phyloP scores from a whole-genome alignment of 192 early-diverging fungal species.

The Spizellomyces punctatus region DNA sequence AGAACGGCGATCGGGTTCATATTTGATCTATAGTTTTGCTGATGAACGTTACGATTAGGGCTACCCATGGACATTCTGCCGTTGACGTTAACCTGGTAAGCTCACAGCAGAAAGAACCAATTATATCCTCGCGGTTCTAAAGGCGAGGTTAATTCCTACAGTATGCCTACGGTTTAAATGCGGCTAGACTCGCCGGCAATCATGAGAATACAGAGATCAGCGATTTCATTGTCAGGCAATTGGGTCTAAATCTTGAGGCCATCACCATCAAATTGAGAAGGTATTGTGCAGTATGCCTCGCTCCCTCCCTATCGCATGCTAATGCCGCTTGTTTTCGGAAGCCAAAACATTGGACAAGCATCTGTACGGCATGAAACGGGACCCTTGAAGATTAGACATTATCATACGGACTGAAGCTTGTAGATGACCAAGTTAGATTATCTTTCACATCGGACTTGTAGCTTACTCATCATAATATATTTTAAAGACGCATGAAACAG shows the following conservation, averaged over 20 bases:
- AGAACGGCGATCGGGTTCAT: too few relatives aligned
- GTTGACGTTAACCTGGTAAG: constrained; percentile 87
- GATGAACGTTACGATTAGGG: background rate
- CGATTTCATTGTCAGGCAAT: constrained; percentile 59
- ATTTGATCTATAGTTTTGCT: too few relatives aligned
- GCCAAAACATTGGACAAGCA: too few relatives aligned
- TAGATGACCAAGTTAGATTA: background rate
- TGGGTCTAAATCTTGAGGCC: constrained; percentile 43
- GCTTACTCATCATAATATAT: background rate
- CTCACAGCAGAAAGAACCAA: background rate
- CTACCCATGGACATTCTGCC: constrained; percentile 91
- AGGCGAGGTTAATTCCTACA: background rate
- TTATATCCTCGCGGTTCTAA: too few relatives aligned
- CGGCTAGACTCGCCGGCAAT: constrained; percentile 69
- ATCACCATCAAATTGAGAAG: background rate
- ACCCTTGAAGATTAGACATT: too few relatives aligned
- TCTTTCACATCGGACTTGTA: background rate
- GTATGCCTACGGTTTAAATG: constrained; percentile 75
- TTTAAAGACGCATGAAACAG: background rate
- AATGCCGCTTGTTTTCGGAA: too few relatives aligned
- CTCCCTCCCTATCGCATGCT: too few relatives aligned
- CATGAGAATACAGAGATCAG: constrained; percentile 91
- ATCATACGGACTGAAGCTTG: too few relatives aligned
- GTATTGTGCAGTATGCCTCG: too few relatives aligned
- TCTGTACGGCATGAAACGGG: too few relatives aligned